Conservation (phyloP, 176 grass and related monocot species). For the Elaeis guineensis region DNA sequence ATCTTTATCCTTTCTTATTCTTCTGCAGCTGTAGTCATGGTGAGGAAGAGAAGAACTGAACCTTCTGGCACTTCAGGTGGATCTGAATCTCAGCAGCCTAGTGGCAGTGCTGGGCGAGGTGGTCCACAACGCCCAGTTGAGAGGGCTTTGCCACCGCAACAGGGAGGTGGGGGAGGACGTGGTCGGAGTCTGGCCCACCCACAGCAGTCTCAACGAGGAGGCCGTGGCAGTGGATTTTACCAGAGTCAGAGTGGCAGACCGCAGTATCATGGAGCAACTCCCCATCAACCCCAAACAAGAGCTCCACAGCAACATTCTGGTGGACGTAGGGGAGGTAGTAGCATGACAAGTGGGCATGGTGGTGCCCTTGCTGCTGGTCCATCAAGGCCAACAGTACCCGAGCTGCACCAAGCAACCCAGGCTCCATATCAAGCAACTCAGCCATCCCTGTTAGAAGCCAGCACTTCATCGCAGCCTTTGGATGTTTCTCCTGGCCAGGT, state of each 20-base stretch:
- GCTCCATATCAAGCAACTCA: conserved; percentile 45
- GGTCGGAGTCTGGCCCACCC: conserved; percentile 37
- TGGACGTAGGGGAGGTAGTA: conserved; percentile 43
- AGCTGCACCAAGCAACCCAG: conserved; percentile 94
- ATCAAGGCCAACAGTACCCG: conserved; percentile 66
- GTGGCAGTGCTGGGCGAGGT: conserved; percentile 32
- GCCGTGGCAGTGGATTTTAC: conserved; percentile 43
- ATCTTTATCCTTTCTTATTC: conserved; percentile 14
- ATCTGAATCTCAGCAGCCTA: conserved; percentile 30
- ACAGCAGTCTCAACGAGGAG: conserved; percentile 41
- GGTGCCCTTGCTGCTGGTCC: conserved; percentile 36
- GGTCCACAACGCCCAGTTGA: conserved; percentile 34
- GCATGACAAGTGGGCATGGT: conserved; percentile 34
- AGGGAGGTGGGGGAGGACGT: conserved; percentile 36
- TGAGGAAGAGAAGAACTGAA: conserved; percentile 82
- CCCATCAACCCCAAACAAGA: conserved; percentile 32
- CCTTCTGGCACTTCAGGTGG: conserved; percentile 37
- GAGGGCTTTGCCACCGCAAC: conserved; percentile 38
- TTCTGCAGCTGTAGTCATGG: conserved; percentile 37
- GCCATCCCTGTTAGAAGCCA: conserved; percentile 41
- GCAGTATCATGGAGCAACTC: conserved; percentile 30
- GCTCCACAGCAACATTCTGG: conserved; percentile 55
- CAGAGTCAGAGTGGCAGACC: conserved; percentile 45
- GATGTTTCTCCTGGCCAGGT: conserved; percentile 55
- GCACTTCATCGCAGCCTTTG: conserved; percentile 55